phyloP scores from a whole-genome alignment of 2,329 filamentous ascomycete species.

The Pseudogymnoascus sp. region DNA sequence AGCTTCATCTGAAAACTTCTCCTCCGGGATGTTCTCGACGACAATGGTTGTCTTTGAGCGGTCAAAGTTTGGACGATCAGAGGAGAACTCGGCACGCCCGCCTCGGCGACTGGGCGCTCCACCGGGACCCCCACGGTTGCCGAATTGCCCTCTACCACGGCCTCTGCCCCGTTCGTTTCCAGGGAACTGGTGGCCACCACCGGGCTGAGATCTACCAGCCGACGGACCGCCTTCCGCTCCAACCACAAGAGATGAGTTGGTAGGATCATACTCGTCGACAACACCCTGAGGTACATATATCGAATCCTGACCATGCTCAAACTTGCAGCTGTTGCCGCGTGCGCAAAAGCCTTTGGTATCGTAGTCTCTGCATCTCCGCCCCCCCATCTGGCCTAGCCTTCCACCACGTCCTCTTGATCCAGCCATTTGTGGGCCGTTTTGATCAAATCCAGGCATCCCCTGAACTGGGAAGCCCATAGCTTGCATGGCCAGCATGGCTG shows the following conservation, averaged over 20 bases:
- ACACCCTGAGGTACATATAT: constrained; percentile 30
- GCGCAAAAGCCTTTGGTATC: constrained; percentile 66
- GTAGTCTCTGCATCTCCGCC: constrained; percentile 55
- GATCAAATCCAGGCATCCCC: constrained; percentile 32
- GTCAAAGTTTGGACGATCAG: constrained; percentile 55
- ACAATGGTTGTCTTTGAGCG: constrained; percentile 60
- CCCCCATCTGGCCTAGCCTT: neutral
- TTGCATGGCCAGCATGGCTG: constrained; percentile 54
- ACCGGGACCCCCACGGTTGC: constrained; percentile 20
- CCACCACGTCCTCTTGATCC: constrained; percentile 15
- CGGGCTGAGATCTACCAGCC: constrained; percentile 8
- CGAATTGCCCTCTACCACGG: constrained; percentile 26
- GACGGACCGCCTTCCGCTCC: constrained; percentile 18
- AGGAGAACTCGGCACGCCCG: constrained; percentile 50
- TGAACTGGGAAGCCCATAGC: constrained; percentile 44
- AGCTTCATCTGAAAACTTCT: constrained; percentile 56
- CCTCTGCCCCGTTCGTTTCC: constrained; percentile 27
- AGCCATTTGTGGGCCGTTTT: constrained; percentile 20
- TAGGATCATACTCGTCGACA: constrained; percentile 51
- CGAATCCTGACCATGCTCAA: constrained; percentile 56
- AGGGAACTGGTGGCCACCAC: constrained; percentile 17
- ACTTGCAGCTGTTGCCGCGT: constrained; percentile 57
- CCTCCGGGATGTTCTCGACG: constrained; percentile 68
- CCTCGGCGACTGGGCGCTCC: constrained; percentile 19
- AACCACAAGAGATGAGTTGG: constrained; percentile 38